Evolutionary conservation across 2,329 filamentous ascomycete species (phyloP).

Genomic region (Aspergillus aculeatus): DNA sequence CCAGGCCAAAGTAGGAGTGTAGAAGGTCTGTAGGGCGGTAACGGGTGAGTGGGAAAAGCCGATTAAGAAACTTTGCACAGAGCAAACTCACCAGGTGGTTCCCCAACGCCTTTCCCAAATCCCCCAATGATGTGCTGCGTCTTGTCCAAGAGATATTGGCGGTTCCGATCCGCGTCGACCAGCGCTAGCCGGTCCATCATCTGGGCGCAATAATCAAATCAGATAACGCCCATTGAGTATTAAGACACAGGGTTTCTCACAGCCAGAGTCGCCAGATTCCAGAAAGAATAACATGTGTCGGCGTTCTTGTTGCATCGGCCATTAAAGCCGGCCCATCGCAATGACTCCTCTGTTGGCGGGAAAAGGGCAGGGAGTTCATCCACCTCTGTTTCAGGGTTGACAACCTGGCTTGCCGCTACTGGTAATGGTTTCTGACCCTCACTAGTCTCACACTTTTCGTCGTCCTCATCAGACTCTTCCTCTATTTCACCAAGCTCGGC

Average conservation of each 20-base stretch:
- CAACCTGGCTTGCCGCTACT: slow-evolving; percentile 7
- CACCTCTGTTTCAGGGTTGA: slow-evolving; percentile 27
- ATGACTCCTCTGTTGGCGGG: slow-evolving; percentile 26
- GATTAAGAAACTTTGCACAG: not conserved
- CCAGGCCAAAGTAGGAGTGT: slow-evolving; percentile 84
- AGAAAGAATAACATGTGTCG: slow-evolving; percentile 96
- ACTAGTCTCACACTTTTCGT: slow-evolving; percentile 21
- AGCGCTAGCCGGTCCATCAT: slow-evolving; percentile 60
- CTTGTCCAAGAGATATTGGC: slow-evolving; percentile 78
- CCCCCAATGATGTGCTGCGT: slow-evolving; percentile 85
- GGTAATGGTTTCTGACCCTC: slow-evolving; percentile 7
- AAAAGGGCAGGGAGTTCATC: slow-evolving; percentile 27
- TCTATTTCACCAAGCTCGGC: slow-evolving; percentile 52
- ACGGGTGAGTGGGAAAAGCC: not conserved
- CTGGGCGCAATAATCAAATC: slow-evolving; percentile 38
- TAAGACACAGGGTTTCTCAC: slow-evolving; percentile 32
- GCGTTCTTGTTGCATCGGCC: slow-evolving; percentile 87
- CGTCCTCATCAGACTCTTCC: slow-evolving; percentile 46
- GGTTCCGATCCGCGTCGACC: slow-evolving; percentile 60
- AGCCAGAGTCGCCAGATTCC: slow-evolving; percentile 69
- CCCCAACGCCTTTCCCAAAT: slow-evolving; percentile 70
- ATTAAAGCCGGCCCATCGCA: slow-evolving; percentile 72
- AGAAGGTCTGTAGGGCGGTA: slow-evolving; percentile 62
- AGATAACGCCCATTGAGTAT: not conserved
- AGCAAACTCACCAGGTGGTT: slow-evolving; percentile 60